A percentile compares a stretch with the other conserved stretches of the same genome.
Evolutionary conservation across 1,284 basidiomycete genomes (phyloP).

Genomic region (Boletellus deceptivus): DNA sequence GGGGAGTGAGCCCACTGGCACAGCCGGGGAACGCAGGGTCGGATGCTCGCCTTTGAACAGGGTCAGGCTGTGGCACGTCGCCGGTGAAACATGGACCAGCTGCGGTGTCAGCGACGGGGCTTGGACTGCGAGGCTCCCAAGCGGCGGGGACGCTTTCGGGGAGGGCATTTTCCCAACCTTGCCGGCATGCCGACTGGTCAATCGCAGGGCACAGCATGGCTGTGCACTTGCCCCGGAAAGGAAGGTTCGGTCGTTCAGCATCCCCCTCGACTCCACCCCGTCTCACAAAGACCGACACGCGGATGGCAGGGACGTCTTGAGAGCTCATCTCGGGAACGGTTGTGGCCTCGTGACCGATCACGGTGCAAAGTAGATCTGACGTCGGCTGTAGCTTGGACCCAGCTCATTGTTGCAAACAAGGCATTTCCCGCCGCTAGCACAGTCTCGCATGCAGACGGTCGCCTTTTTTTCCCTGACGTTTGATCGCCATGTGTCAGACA

Average conservation of each 20-base stretch:
- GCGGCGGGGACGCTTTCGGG: slow-evolving; percentile 44
- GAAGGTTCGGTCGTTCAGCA: slow-evolving; percentile 30
- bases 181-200: slow-evolving; percentile 29
- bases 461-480: slow-evolving; percentile 24
- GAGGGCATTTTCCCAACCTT: slow-evolving; percentile 43
- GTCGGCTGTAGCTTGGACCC: slow-evolving; percentile 22
- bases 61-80: slow-evolving; percentile 77
- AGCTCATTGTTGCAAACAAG: slow-evolving; percentile 26
- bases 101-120: slow-evolving; percentile 57
- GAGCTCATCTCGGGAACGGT: slow-evolving; percentile 25
- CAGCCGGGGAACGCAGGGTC: slow-evolving; percentile 5
- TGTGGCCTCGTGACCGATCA: slow-evolving; percentile 7
- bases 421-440: slow-evolving; percentile 12
- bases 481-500: slow-evolving; percentile 29
- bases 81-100: slow-evolving; percentile 60
- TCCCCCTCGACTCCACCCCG: too few species aligned
- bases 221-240: slow-evolving; percentile 24
- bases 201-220: slow-evolving; percentile 24
- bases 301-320: slow-evolving; percentile 6
- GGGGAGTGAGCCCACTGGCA: slow-evolving; percentile 11
- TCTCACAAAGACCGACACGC: neutral
- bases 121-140: slow-evolving; percentile 70
- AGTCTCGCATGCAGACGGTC: neutral
- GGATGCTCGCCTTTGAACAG: slow-evolving; percentile 69
- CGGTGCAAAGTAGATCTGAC: slow-evolving; percentile 19